Base-by-base conservation (phyloP, 768 basidiomycete genomes). In the Hypholoma sublateritium region DNA sequence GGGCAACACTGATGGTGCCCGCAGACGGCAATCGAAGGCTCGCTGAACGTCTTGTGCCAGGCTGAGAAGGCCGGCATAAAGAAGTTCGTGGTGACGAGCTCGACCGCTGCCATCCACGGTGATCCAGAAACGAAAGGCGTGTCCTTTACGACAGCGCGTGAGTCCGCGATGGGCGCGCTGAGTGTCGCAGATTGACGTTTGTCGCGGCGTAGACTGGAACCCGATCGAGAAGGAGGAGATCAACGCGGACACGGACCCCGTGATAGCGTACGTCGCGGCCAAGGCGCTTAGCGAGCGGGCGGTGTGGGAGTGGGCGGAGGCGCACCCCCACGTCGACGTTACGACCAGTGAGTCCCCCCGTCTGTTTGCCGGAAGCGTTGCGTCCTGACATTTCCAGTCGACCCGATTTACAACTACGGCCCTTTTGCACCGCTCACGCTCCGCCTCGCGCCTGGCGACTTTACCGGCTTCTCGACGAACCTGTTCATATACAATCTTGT, bases 261-360 rank as follows among this genome's bases (percentile, higher is more conserved):
- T 1, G 61, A 47, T 64, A 14, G 56, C 65, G 6, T 81, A 81
- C 61, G 52, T 59, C 14, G 69, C 66, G 6, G 64, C 77, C 14
- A 81, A 80, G 59, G 72, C 67, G 7, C 62, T 72, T 12, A 71
- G 77, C 1, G 78, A 80, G 56, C 61, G 62, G 16, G 74, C 74
- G 0, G 69, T 75, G 3, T 78, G 77, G 77, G 68, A 75, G 24
- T 77, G 72, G 65, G 74, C 70, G 2, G 74, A 74, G 17, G 65
- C 69, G 22, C 71, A 78, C 55, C 72, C 75, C 0, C 59, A 77
- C 42, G 60, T 77, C 32, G 74, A 77, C 25, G 65, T 78, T 50
- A 74, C 72, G 1, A 69, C 72, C 2, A 43, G 77, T 79, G 58
- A 49, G 72, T 61, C 35, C 24, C 12, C 39, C 12, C 39, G 9